Conservation (phyloP, 805 yeast genomes). For the Metschnikowia santaceciliae region DNA sequence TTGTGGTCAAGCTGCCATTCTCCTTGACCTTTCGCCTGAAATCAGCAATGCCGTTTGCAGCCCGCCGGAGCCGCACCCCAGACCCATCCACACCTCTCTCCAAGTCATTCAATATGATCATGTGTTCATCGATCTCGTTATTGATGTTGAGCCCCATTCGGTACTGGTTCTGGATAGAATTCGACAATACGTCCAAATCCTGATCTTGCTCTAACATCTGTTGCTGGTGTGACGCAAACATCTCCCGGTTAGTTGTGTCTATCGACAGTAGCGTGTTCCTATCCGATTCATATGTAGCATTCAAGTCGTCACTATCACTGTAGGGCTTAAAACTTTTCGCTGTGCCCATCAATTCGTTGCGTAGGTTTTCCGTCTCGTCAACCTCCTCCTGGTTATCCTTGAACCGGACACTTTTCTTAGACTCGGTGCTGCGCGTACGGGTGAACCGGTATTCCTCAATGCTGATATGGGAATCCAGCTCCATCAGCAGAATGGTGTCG, state of each 20-base stretch:
- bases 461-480: constrained; percentile 27
- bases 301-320: constrained; percentile 20
- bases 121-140: constrained; percentile 39
- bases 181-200: constrained; percentile 31
- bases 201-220: constrained; percentile 36
- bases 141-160: constrained; percentile 37
- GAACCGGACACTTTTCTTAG: constrained; percentile 36
- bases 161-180: constrained; percentile 33
- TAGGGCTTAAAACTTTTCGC: constrained; percentile 30
- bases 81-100: constrained; percentile 40
- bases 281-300: constrained; percentile 17
- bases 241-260: constrained; percentile 33
- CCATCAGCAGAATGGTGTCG: constrained; percentile 15
- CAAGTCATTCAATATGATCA: constrained; percentile 38
- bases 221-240: constrained; percentile 43
- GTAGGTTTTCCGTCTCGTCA: constrained; percentile 18
- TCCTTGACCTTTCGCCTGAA: constrained; percentile 35
- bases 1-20: constrained; percentile 42
- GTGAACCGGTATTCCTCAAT: constrained; percentile 29
- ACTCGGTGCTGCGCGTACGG: neutral
- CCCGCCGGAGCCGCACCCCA: constrained; percentile 27
- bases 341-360: constrained; percentile 36
- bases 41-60: constrained; percentile 26
- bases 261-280: constrained; percentile 20
- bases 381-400: constrained; percentile 20